phyloP scores from a whole-genome alignment of 164 flowering plant genomes.

The Macadamia integrifolia region DNA sequence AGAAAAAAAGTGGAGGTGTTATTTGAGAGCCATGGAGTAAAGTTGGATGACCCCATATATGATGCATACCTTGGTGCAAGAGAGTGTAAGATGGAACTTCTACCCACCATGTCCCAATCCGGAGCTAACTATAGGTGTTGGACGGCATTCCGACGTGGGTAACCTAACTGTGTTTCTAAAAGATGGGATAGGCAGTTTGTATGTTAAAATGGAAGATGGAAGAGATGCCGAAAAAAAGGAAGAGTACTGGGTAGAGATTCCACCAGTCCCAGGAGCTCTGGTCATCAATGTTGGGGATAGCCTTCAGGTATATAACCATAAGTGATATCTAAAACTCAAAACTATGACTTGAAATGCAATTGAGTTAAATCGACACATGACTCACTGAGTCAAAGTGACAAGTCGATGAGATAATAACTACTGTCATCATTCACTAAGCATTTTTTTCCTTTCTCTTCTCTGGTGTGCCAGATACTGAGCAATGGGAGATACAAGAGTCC shows the following conservation, averaged over 20 bases:
- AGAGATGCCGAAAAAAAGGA: too few species aligned
- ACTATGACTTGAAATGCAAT: too few species aligned
- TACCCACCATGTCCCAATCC: slow-evolving; percentile 46
- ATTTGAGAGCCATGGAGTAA: too few species aligned
- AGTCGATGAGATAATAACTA: neutral
- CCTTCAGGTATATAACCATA: slow-evolving; percentile 27
- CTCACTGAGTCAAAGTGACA: too few species aligned
- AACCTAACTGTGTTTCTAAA: slow-evolving; percentile 33
- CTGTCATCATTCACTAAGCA: neutral
- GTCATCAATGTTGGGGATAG: too few species aligned
- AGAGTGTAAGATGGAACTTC: slow-evolving; percentile 36
- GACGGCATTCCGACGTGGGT: slow-evolving; percentile 44
- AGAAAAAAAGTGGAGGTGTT: too few species aligned
- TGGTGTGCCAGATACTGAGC: slow-evolving; percentile 29
- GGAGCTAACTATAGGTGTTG: slow-evolving; percentile 39
- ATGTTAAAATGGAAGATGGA: slow-evolving; percentile 11
- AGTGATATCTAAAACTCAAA: slow-evolving; percentile 32
- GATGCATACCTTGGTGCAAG: slow-evolving; percentile 23
- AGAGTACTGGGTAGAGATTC: slow-evolving; percentile 5
- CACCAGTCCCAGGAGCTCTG: too few species aligned
- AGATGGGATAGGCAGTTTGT: slow-evolving; percentile 46
- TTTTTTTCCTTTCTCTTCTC: neutral
- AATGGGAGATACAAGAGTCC: slow-evolving; percentile 44
- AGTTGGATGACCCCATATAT: slow-evolving; percentile 22
- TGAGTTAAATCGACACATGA: too few species aligned